Conservation (phyloP, 306 rosid species). For the Arachis stenosperma region DNA sequence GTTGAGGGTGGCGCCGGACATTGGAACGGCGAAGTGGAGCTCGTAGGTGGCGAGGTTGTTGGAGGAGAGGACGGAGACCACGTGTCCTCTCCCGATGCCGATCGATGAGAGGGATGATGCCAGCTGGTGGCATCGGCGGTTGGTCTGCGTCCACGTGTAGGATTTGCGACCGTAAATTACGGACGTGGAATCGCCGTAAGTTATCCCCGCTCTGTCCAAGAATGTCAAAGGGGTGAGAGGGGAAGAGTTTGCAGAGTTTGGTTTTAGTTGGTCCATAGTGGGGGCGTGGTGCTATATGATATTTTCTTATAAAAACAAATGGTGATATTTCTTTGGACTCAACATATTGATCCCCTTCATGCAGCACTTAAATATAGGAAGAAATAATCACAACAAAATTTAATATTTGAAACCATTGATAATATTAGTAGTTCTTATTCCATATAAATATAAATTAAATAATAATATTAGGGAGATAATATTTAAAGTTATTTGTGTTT, state of each 20-base stretch:
- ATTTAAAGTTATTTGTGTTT: too few species aligned
- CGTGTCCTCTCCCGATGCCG: conserved; percentile 42
- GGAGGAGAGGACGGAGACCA: conserved; percentile 70
- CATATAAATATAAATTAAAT: background rate
- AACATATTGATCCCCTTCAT: background rate
- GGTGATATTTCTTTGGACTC: background rate
- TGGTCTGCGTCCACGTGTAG: conserved; percentile 69
- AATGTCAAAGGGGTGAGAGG: conserved; percentile 62
- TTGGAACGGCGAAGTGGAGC: conserved; percentile 78
- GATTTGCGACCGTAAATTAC: conserved; percentile 43
- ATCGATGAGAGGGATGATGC: conserved; percentile 61
- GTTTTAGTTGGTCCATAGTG: conserved; percentile 38
- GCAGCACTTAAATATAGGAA: background rate
- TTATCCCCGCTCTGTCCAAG: conserved; percentile 55
- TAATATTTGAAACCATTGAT: background rate
- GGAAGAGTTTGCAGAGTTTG: conserved; percentile 50
- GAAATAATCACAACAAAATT: too few species aligned
- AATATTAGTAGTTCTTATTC: background rate
- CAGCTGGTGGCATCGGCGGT: conserved; percentile 63
- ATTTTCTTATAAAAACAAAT: background rate
- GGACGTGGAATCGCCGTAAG: conserved; percentile 52
- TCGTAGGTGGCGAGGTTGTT: conserved; percentile 73
- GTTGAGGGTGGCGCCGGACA: conserved; percentile 72
- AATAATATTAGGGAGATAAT: too few species aligned
- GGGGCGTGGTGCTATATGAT: background rate